Conservation (phyloP, 2,329 filamentous ascomycete species). For the Hypoxylon sp. region DNA sequence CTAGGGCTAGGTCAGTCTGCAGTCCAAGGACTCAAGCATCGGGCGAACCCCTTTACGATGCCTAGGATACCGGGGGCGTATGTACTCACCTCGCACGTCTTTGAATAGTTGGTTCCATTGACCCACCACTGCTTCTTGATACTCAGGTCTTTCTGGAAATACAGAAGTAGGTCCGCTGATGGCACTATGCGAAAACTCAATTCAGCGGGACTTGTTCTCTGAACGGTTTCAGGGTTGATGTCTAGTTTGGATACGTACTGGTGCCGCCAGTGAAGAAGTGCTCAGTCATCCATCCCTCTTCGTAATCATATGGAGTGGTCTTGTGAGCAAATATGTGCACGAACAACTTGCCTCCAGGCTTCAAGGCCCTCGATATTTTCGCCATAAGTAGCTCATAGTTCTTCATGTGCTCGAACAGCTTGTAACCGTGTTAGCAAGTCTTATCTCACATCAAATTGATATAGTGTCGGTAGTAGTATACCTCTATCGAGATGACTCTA, state of each 20-base stretch:
- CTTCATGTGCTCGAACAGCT: conserved; percentile 83
- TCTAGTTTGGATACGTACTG: conserved; percentile 51
- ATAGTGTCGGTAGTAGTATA: conserved; percentile 34
- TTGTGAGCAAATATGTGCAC: conserved; percentile 77
- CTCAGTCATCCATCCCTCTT: conserved; percentile 79
- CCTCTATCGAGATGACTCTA: conserved; percentile 75
- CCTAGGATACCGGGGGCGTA: not conserved
- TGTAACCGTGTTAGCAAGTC: conserved; percentile 9
- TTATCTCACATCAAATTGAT: not conserved
- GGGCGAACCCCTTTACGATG: not conserved
- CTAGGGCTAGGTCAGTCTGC: conserved; percentile 49
- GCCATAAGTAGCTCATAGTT: conserved; percentile 77
- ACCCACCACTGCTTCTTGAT: conserved; percentile 78
- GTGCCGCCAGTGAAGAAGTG: conserved; percentile 81
- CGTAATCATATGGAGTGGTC: conserved; percentile 76
- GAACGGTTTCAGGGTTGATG: not conserved
- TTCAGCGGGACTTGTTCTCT: conserved; percentile 15
- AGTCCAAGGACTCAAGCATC: not conserved
- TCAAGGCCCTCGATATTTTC: conserved; percentile 71
- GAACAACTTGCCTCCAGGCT: conserved; percentile 74
- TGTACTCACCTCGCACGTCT: conserved; percentile 72
- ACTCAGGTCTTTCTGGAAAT: conserved; percentile 73
- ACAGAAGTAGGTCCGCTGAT: conserved; percentile 74
- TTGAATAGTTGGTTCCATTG: conserved; percentile 75
- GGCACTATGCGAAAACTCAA: conserved; percentile 60